Evolutionary conservation across 1,284 basidiomycete species (phyloP).

Genomic region (Puccinia novopanici): DNA sequence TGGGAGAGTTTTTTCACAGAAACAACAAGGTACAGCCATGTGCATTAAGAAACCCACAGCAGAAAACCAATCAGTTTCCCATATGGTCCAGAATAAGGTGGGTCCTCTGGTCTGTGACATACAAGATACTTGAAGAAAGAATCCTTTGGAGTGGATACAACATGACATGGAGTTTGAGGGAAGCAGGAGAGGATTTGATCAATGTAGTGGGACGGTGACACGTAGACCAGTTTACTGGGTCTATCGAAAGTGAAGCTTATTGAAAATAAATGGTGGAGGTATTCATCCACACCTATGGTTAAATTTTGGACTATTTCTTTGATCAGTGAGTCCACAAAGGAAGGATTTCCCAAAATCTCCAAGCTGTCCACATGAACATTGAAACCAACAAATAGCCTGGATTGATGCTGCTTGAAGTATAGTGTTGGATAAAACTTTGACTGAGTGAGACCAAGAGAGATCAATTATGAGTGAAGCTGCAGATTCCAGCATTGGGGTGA

Average conservation of each 20-base stretch:
- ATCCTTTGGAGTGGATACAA: no score
- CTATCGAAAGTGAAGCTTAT: no score
- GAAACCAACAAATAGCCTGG: conserved; percentile 9
- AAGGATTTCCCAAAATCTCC: background rate
- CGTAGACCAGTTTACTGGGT: no score
- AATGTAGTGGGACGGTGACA: no score
- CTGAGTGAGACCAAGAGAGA: background rate
- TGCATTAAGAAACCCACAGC: background rate
- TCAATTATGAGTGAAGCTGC: background rate
- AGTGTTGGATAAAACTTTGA: conserved; percentile 21
- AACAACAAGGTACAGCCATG: background rate
- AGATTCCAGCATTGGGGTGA: conserved; percentile 8
- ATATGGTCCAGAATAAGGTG: background rate
- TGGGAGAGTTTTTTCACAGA: background rate
- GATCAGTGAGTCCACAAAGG: conserved; percentile 1
- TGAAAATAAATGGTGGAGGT: conserved; percentile 18
- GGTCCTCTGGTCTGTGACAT: background rate
- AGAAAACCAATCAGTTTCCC: background rate
- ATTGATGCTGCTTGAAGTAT: background rate
- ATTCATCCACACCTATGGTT: background rate
- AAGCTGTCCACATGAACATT: conserved; percentile 2
- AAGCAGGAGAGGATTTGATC: no score
- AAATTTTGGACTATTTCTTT: background rate
- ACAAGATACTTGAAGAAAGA: background rate
- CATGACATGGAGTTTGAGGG: no score